Evolutionary conservation across 345 rosid species (phyloP), one percentile per base, ranked within the genome.

Genomic region (Iberis pinnata): DNA sequence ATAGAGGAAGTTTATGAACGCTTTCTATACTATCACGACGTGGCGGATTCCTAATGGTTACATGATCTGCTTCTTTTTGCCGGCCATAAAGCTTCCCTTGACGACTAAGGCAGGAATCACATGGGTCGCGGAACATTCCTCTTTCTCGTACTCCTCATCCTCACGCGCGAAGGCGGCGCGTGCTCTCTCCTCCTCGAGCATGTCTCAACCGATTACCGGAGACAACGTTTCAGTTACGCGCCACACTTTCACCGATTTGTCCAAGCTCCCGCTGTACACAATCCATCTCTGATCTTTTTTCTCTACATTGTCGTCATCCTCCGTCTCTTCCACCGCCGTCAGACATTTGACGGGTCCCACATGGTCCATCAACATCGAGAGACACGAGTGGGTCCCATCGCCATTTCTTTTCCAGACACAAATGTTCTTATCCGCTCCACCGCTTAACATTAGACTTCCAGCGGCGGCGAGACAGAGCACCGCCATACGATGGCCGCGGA

Each of bases 221-320:
- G 73, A 63, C 42, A 57, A 56, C 57, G 69, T 64, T 24, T 80
- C 84, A 0, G 64, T 43, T 58, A 88, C 89, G 69, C 86, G 82
- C 98, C 98, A 92, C 6, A 88, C 81, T 41, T 83, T 84, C 22
- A 92, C 93, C 7, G 96, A 78, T 56, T 70, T 78, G 12, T 92
- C 96, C 44, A 92, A 53, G 41, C 98, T 92, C 16, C 98, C 98
- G 12, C 93, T 92, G 20, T 83, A 84, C 31, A 88, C 77, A 33
- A 50, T 76, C 82, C 87, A 84, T 61, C 76, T 73, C 32, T 27
- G 32, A 7, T 27, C 32, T 7, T 43, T 22, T 22, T 6, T 22
- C 25, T 22, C 25, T 22, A 22, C 25, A 2, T 6, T 6, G 25
- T 22, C 29, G 2, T 43, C 75, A 16, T 76, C 70, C n/a, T 65